Base-by-base conservation (phyloP, 352 stramenopile species). In the Globisporangium iwayamae region DNA sequence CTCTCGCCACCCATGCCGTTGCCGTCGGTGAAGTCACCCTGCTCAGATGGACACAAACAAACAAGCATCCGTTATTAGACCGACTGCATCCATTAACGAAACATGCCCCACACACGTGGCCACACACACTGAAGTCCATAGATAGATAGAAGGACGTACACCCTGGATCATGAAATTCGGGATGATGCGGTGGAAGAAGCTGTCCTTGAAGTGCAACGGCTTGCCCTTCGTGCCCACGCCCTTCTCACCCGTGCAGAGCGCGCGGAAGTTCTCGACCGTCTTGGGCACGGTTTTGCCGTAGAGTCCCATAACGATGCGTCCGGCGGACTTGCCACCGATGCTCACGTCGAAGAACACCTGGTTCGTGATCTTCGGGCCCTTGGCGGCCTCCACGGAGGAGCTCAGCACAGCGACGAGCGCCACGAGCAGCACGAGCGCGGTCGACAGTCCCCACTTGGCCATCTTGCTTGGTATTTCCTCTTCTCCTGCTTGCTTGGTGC, bases 101-200 rank as follows among this genome's bases (percentile, higher is more conserved):
- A 54, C 10, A 50, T 7, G 41, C 25, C 25, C 25, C 25, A 28
- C 25, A 28, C 25, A 28, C 25, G 25, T 28, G 25, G 25, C 1
- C 25, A 28, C 25, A 28, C 25, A 28, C 25, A 28, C 25, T 28
- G 25, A 28, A 28, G 25, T 28, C 25, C 2, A 61, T 18, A 10
- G 16, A 10, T 50, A 4, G 20, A 51, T 36, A 28, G 25, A 28
- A 28, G 14, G 3, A 81, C 73, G 62, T 78, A 77, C 74, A 55
- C 85, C 85, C 68, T 94, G 97, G 62, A 89, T 73, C 92, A 96
- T 97, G 58, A 97, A 97, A 71, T 96, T 86, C 6, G 91, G 96
- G 74, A 99, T 99, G 61, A 99, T 95, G 63, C 97, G 87, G 87
- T 99, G 97, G 80, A 99, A 99, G 18, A 76, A 79, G 73, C 78